A percentile compares a stretch with the other conserved stretches of the same genome.
Evolutionary conservation across 2,329 filamentous ascomycete genomes (phyloP).

Genomic region (Cercospora sp.): DNA sequence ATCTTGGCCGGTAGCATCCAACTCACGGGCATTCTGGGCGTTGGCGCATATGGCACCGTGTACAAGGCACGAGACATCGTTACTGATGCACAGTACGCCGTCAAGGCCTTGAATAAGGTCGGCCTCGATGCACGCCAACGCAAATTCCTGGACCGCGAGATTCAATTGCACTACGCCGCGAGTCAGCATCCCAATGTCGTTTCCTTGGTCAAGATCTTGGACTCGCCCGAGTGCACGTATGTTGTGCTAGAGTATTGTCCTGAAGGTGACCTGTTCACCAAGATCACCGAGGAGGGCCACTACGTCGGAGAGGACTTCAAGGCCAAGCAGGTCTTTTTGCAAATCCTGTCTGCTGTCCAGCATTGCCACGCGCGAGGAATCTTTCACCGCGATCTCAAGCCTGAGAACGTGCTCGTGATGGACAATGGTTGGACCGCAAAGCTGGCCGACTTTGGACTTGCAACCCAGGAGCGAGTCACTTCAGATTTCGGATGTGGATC

Average conservation of each 20-base stretch:
- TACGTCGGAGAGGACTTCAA: conserved; percentile 91
- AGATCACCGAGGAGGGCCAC: conserved; percentile 92
- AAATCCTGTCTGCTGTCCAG: conserved; percentile 94
- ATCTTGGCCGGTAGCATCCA: conserved; percentile 80
- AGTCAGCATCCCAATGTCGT: conserved; percentile 91
- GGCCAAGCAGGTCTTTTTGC: conserved; percentile 84
- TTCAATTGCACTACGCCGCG: conserved; percentile 84
- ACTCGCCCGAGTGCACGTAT: conserved; percentile 88
- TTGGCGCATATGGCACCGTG: conserved; percentile 94
- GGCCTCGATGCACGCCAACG: conserved; percentile 85
- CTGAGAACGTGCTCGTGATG: conserved; percentile 93
- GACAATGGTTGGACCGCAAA: conserved; percentile 88
- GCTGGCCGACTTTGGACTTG: conserved; percentile 94
- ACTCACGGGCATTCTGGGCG: conserved; percentile 81
- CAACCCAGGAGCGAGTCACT: conserved; percentile 78
- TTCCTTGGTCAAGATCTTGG: conserved; percentile 89
- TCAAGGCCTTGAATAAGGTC: conserved; percentile 94
- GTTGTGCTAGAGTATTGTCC: conserved; percentile 97
- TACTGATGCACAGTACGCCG: conserved; percentile 80
- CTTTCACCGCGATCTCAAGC: conserved; percentile 96
- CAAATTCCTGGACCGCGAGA: conserved; percentile 90
- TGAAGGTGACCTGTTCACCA: conserved; percentile 94
- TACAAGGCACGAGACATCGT: conserved; percentile 85
- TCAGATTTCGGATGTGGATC: conserved; percentile 97
- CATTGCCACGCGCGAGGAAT: conserved; percentile 92